phyloP scores from a whole-genome alignment of 345 rosid genomes.

The Passiflora organensis region DNA sequence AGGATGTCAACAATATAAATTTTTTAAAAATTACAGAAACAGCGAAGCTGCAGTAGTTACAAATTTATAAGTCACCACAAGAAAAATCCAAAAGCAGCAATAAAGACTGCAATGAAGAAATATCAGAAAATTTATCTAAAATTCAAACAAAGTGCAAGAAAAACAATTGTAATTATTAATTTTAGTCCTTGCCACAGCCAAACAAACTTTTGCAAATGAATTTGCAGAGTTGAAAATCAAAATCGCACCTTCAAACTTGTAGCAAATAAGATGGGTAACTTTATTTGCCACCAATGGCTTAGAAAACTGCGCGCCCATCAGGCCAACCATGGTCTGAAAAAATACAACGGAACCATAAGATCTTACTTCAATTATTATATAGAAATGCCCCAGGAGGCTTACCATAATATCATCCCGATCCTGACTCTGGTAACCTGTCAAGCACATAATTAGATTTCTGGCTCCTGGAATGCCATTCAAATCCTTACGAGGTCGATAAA shows the following conservation, averaged over 20 bases:
- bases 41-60: too few species aligned
- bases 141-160: too few species aligned
- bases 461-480: conserved; percentile 85
- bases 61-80: too few species aligned
- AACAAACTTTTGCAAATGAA: neutral
- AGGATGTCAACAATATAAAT: too few species aligned
- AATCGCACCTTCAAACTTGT: conserved; percentile 80
- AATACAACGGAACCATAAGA: conserved; percentile 3
- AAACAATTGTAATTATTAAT: too few species aligned
- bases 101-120: too few species aligned
- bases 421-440: conserved; percentile 89
- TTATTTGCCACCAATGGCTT: conserved; percentile 85
- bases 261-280: conserved; percentile 91
- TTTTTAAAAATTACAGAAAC: too few species aligned
- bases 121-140: too few species aligned
- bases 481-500: conserved; percentile 71
- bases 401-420: conserved; percentile 97
- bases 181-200: too few species aligned
- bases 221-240: conserved; percentile 1
- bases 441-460: conserved; percentile 50
- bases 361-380: neutral
- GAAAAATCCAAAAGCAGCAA: too few species aligned
- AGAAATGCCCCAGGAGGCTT: conserved; percentile 10
- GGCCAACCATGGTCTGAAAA: conserved; percentile 72
- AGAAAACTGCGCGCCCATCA: conserved; percentile 92